phyloP scores from a whole-genome alignment of 73 alveolate species.

The Uronychia binucleata region DNA sequence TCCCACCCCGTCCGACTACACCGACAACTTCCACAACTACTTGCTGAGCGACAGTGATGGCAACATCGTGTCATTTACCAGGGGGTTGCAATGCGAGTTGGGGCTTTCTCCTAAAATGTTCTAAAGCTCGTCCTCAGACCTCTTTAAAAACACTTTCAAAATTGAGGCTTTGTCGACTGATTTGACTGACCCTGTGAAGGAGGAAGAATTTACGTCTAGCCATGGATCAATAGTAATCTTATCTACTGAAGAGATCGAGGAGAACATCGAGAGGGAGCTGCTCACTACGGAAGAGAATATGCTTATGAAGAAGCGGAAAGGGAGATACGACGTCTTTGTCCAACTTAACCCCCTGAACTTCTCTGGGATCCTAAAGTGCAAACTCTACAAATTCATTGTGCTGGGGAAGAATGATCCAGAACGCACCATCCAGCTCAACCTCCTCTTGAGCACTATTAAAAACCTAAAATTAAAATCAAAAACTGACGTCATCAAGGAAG shows the following conservation, averaged over 20 bases:
- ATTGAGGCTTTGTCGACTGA: neutral
- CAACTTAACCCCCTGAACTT: neutral
- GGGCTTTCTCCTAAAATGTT: conserved; percentile 6
- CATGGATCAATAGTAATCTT: neutral
- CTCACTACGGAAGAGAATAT: neutral
- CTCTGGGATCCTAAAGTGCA: neutral
- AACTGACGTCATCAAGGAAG: too few relatives aligned
- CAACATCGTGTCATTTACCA: neutral
- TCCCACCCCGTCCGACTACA: neutral
- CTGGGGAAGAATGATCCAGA: neutral
- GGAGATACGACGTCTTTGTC: neutral
- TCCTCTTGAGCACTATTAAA: neutral
- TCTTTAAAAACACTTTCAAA: too few relatives aligned
- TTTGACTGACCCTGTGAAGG: neutral
- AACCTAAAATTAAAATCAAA: too few relatives aligned
- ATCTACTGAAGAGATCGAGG: neutral
- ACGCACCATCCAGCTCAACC: neutral
- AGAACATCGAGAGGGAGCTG: neutral
- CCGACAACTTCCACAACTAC: neutral
- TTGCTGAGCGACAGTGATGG: neutral
- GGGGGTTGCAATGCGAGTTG: neutral
- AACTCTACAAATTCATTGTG: neutral
- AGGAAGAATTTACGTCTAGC: neutral
- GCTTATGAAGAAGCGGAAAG: neutral
- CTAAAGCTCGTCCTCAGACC: neutral